Evolutionary conservation across 164 flowering plant genomes (phyloP), one percentile per base, ranked within the genome.

Genomic region (Cinnamomum micranthum): DNA sequence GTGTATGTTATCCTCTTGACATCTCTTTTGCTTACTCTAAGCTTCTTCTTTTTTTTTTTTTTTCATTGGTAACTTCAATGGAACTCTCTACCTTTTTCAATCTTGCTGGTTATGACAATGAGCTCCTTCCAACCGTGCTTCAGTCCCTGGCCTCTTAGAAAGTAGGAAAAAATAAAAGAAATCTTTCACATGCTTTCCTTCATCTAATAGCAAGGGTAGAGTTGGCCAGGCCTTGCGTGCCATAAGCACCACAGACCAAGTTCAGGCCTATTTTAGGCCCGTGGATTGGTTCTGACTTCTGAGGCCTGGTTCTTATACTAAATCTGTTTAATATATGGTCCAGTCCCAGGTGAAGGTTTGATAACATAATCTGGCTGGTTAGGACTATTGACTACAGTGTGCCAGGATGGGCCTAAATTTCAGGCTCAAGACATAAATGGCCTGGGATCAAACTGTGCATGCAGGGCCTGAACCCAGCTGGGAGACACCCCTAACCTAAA

Each of bases 1-100:
- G 99, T 95, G 99, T 95, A 91, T 75, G 92, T 75, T 65, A 55
- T 67, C 35, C 6, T 73, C 52, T 74, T 55, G 69, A 74, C 17
- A 17, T 65, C 51, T 65, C 50, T 72, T 15, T 50, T 55, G 20
- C 68, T n/a, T 76, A 12, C 50, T 7, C 2, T 55, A 55, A 20
- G 17, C 20, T 55, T 15, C 0, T 13, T 52, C 15, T 52, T 55
- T 22, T 22, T 74, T 41, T 41, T 41, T 11, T 41, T 41, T 41
- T 41, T 41, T 41, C 47, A 41, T 41, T 41, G 47, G 47, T 41
- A 9, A 41, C 47, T 41, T 41, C 11, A 41, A 41, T 41, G 47
- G 47, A 41, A 41, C 47, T 41, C 10, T 11, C 47, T 7, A 41
- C 47, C 11, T 41, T 41, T 41, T 6, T 6, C 1, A 41, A 41